Base-by-base conservation (phyloP, 352 stramenopile genomes). In the Phytophthora uliginosa region DNA sequence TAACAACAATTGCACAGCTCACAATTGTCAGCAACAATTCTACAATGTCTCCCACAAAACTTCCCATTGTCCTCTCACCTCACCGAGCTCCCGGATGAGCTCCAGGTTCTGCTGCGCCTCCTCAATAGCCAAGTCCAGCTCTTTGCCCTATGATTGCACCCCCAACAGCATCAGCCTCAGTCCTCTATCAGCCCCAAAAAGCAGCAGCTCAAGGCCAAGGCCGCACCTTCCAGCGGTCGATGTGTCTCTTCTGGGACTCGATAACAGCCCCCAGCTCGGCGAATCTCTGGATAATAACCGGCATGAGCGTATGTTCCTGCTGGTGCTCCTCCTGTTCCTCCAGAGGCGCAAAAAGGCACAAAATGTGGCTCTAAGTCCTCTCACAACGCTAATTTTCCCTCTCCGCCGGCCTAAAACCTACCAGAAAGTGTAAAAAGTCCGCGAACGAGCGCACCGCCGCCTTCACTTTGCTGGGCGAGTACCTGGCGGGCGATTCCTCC, bases 291-390 rank as follows among this genome's bases (percentile, higher is more conserved):
- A 94, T 92, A 66, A 95, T 95, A 10, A 79, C 78, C 18, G 86
- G 86, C 87, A 95, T 95, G 20, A 95, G 77, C 24, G 77, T 60
- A 48, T 93, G 83, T 33, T 94, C 89, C 24, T 81, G 72, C 34
- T 90, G 83, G 59, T 93, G 88, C 71, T 92, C 87, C 69, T 95
- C 78, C 86, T 95, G 84, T 91, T 91, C 78, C 83, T 92, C 84
- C 63, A 85, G 62, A 45, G 36, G 68, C 40, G 79, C 52, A 70
- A 53, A 80, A 58, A 78, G 20, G 72, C 54, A 66, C 53, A 59
- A 77, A 45, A 78, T 69, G 57, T 56, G 40, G 61, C 53, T 84
- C 81, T 86, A 84, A 83, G 76, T 76, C 26, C n/a, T 71, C 61
- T 53, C 40, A 24, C 60, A 24, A 40, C 34, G 34, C 47, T 45